Base-by-base conservation (phyloP, 768 basidiomycete species). In the Lactarius indigo region DNA sequence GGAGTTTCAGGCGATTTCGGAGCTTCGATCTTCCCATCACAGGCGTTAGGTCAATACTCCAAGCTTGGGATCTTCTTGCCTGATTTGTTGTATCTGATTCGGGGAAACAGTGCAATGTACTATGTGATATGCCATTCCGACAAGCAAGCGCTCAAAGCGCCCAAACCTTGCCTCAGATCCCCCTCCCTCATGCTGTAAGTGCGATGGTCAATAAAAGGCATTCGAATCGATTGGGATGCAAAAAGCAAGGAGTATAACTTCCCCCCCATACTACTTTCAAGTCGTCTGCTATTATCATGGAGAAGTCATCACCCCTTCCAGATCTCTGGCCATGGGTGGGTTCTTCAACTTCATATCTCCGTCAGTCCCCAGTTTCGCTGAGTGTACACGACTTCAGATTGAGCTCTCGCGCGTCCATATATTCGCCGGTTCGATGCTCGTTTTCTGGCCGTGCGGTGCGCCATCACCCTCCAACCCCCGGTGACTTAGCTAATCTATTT, bases 371-470 rank as follows among this genome's bases (percentile, higher is more conserved):
- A 23, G 44, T 33, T 30, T 33, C 26, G 10, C 44, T 50, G 44
- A 50, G 23, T 26, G 20, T 6, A 61, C 33, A 2, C 30, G 30
- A 10, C 15, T 57, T n/a, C 47, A 65, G 64, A 37, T 60, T 17
- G 65, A 68, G 57, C 44, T 71, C 65, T 26, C 69, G 50, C 44
- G 76, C 70, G 44, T 78, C 70, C 63, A 78, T 37, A 66, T 52
- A 41, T 64, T 67, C 33, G 70, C 72, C 13, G 72, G 72, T 12
- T 68, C 50, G 20, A 69, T 72, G 54, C 62, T 72, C 18, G 57
- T 71, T 15, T 68, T 72, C 64, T 72, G 72, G 72, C 72, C 72
- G 17, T 71, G 28, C 35, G 68, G 70, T 71, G 31, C 23, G 44
- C 47, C 47, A 5, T 12, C 31, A 28, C 10, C 35, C 28, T 15